Conservation (phyloP, 805 yeast genomes). For the Saturnispora quitensis region DNA sequence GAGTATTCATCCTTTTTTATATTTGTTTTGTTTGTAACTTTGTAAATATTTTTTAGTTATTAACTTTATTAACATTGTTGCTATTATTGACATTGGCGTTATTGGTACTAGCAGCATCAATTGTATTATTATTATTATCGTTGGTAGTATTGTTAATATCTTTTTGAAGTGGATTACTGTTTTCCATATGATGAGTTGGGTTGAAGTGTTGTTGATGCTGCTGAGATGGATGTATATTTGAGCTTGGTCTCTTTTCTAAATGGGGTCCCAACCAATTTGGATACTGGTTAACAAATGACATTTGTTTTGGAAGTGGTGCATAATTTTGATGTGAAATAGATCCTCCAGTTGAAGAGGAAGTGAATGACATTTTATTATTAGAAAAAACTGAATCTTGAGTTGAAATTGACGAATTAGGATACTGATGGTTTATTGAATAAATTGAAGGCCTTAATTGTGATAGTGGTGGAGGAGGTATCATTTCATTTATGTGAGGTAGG, state of each 20-base stretch:
- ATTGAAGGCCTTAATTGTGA: constrained; percentile 4
- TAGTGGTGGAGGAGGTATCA: neutral
- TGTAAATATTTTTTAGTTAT: too few species aligned
- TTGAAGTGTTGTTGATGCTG: neutral
- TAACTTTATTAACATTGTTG: too few species aligned
- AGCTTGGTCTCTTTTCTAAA: neutral
- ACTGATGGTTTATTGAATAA: neutral
- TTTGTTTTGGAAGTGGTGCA: neutral
- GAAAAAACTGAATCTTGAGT: constrained; percentile 6
- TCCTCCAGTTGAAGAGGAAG: neutral
- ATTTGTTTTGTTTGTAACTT: neutral
- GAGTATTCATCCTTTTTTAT: neutral
- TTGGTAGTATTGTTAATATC: neutral
- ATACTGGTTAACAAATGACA: neutral
- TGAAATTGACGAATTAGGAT: neutral
- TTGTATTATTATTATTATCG: too few species aligned
- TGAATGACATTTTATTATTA: neutral
- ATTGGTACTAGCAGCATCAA: too few species aligned
- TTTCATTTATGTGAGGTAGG: neutral
- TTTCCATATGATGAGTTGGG: neutral
- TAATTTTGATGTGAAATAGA: neutral
- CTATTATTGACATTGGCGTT: neutral
- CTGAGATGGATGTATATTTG: neutral
- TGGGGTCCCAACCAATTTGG: neutral
- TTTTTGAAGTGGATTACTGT: neutral